These are phyloP conservation scores for Trametopsis cervina DNA, from an alignment of 768 basidiomycete species.

Conservation along the genomic window DNA sequence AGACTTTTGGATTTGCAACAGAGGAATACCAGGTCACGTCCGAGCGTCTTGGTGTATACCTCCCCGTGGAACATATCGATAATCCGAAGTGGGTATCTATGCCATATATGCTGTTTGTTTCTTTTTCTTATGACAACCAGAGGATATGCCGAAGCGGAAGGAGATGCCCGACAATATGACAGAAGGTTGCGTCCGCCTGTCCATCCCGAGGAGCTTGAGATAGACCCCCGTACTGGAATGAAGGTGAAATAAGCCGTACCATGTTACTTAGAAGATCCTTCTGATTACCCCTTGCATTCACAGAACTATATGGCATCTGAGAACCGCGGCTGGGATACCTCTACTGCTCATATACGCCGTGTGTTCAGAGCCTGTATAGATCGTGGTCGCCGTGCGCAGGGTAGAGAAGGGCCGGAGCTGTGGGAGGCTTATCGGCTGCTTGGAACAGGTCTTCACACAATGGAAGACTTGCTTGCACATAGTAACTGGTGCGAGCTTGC, in stretches of 20 bases:
- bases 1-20: constrained; percentile 61
- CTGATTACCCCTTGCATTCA: no score
- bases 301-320: constrained; percentile 79
- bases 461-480: constrained; percentile 74
- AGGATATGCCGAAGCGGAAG: constrained; percentile 62
- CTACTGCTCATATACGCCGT: constrained; percentile 58
- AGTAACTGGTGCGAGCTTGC: constrained; percentile 77
- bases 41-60: constrained; percentile 70
- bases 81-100: constrained; percentile 51
- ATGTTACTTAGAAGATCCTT: not conserved
- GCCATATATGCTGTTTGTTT: not conserved
- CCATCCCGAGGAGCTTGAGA: constrained; percentile 61
- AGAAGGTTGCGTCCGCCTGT: constrained; percentile 72
- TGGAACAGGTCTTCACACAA: constrained; percentile 59
- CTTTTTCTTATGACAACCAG: constrained; percentile 22
- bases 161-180: constrained; percentile 67
- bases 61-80: constrained; percentile 74
- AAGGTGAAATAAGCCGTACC: constrained; percentile 41
- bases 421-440: constrained; percentile 68
- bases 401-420: constrained; percentile 46
- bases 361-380: constrained; percentile 62
- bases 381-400: constrained; percentile 49
- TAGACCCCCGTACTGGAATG: constrained; percentile 75
- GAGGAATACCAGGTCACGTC: constrained; percentile 67
- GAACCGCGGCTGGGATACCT: constrained; percentile 65